phyloP scores from a whole-genome alignment of 345 rosid genomes.

The Populus pruinosa region DNA sequence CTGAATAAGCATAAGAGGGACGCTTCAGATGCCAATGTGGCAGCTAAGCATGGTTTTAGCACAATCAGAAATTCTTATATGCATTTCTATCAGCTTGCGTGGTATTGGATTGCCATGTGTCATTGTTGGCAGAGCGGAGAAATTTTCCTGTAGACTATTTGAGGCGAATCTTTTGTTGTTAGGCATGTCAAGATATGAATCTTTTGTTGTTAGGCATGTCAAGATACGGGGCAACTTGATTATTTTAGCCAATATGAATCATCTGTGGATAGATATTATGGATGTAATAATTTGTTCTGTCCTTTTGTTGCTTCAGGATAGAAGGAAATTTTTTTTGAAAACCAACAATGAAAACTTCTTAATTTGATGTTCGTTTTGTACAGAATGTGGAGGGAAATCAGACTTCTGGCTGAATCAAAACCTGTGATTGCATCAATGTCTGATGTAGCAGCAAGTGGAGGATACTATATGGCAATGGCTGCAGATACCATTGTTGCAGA shows the following conservation, averaged over 20 bases:
- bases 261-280: too few species aligned
- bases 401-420: conserved; percentile 69
- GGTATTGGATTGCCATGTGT: not conserved
- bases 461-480: conserved; percentile 98
- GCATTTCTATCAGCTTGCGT: not conserved
- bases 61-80: not conserved
- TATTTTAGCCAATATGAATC: too few species aligned
- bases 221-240: too few species aligned
- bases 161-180: too few species aligned
- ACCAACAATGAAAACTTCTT: not conserved
- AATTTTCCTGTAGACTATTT: too few species aligned
- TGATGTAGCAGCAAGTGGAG: conserved; percentile 97
- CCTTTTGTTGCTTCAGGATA: conserved; percentile 1
- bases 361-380: conserved; percentile 15
- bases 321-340: not conserved
- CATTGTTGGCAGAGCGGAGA: not conserved
- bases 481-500: conserved; percentile 71
- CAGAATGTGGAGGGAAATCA: conserved; percentile 98
- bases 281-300: not conserved
- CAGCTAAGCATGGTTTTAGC: too few species aligned
- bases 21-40: too few species aligned
- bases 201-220: too few species aligned
- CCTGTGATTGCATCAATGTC: conserved; percentile 92
- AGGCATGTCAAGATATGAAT: too few species aligned
- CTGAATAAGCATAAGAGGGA: too few species aligned